Evolutionary conservation across 2,329 filamentous ascomycete genomes (phyloP).

Genomic region (Furcasterigmium sp.): DNA sequence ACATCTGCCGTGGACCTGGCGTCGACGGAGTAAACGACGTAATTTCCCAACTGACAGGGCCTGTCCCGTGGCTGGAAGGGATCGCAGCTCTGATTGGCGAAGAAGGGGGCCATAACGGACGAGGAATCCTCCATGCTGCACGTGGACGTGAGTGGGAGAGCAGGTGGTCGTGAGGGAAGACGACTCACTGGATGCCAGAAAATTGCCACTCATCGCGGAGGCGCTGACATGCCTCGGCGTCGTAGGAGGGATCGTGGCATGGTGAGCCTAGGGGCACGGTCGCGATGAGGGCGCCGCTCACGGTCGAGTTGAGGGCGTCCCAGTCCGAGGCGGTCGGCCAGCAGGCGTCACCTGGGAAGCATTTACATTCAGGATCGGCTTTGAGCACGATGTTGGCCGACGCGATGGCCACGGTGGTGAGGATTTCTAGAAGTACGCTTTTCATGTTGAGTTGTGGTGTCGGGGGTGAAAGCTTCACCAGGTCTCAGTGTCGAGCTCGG

Average conservation of each 20-base stretch:
- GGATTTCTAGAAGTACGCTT: too few species aligned
- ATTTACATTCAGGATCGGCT: conserved; percentile 15
- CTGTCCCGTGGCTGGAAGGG: conserved; percentile 18
- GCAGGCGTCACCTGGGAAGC: conserved; percentile 19
- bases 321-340: conserved; percentile 20
- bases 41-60: conserved; percentile 33
- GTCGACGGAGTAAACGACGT: conserved; percentile 35
- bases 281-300: conserved; percentile 22
- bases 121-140: conserved; percentile 29
- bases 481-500: too few species aligned
- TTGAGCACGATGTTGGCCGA: background rate
- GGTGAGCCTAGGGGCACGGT: conserved; percentile 24
- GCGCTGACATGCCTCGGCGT: conserved; percentile 19
- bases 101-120: conserved; percentile 34
- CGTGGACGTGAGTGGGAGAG: too few species aligned
- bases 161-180: background rate
- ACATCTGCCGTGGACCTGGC: conserved; percentile 35
- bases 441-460: too few species aligned
- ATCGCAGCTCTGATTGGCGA: conserved; percentile 31
- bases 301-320: conserved; percentile 26
- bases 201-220: conserved; percentile 20
- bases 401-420: background rate
- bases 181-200: conserved; percentile 16
- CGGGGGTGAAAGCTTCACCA: too few species aligned
- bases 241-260: conserved; percentile 19